Base-by-base conservation (phyloP, 148 eudicot species). In the Fagopyrum homotropicum region DNA sequence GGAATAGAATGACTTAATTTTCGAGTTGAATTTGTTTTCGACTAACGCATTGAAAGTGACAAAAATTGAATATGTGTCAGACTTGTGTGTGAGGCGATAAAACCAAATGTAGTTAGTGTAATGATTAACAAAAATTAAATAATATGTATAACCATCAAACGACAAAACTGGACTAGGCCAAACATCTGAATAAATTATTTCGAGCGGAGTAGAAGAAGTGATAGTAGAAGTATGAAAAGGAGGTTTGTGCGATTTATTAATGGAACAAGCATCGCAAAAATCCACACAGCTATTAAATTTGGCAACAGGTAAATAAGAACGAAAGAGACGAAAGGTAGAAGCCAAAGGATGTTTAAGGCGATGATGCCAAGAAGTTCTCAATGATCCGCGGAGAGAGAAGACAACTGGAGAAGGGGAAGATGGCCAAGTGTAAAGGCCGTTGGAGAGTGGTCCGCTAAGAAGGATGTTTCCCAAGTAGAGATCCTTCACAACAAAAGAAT, bases 231-330 rank as follows among this genome's bases (percentile, higher is more conserved):
- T n/a, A 0, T 30, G 7, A 57, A 81, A 81, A 0, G 78, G 71
- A 4, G 57, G 45, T n/a, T 77, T 77, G 16, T 77, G 80, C 9
- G 47, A 69, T 75, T 81, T 82, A 78, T 75, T 75, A 12, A 45
- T 6, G 0, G 16, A 6, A 49, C 61, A 78, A 4, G 77, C n/a
- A 51, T 50, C 45, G 72, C 84, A 81, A 5, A 22, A 22, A 0
- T 22, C 26, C 0, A 22, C 0, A 22, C 26, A 22, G 0, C 26
- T 22, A 22, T 22, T 22, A 0, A 22, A 22, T 0, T 22, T 0
- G 0, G 26, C 26, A 22, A 22, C 4, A 49, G 47, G 16, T 19
- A 9, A 26, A 16, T 46, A 61, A 30, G n/a, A 15, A 73, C 16
- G 8, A 73, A 0, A 9, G 10, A 55, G 17, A 10, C 9, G 63